Percentiles rank a stretch among this genome's conserved stretches.
These are phyloP conservation scores for Didymella pinodella DNA, from an alignment of 2,329 filamentous ascomycete species.

Conservation along the genomic window DNA sequence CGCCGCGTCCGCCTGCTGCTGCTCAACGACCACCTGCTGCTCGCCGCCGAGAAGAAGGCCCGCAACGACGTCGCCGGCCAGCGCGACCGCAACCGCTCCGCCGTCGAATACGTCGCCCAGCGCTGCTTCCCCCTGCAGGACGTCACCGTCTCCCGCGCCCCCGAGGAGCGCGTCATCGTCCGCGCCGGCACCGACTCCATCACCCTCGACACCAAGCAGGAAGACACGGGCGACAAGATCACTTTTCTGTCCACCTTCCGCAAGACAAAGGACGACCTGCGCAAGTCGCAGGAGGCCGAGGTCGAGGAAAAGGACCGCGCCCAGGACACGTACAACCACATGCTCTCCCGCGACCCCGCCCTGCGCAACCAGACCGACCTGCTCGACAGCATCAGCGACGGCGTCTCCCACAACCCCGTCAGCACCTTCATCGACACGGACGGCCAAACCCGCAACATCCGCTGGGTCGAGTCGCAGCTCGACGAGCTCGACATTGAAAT, in stretches of 20 bases:
- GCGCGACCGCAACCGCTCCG: conserved; percentile 50
- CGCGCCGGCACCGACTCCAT: conserved; percentile 89
- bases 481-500: conserved; percentile 97
- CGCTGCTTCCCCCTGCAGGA: conserved; percentile 94
- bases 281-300: conserved; percentile 84
- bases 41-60: conserved; percentile 94
- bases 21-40: conserved; percentile 90
- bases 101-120: conserved; percentile 82
- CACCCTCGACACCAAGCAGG: conserved; percentile 89
- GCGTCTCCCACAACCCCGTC: conserved; percentile 72
- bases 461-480: conserved; percentile 94
- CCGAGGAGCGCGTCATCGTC: conserved; percentile 75
- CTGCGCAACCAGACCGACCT: conserved; percentile 81
- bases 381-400: conserved; percentile 74
- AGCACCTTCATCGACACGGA: conserved; percentile 92
- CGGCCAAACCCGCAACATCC: conserved; percentile 93
- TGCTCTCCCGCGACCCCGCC: conserved; percentile 78
- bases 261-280: conserved; percentile 90
- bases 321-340: conserved; percentile 85
- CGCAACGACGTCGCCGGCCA: conserved; percentile 71
- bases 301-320: conserved; percentile 86
- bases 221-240: conserved; percentile 79
- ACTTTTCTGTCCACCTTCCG: conserved; percentile 86
- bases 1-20: conserved; percentile 90
- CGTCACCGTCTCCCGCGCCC: conserved; percentile 87